Percentiles rank a stretch among this genome's conserved stretches.
Evolutionary conservation across 371 early-diverging fungal genomes (phyloP).

Genomic region (Sporodiniella umbellata): DNA sequence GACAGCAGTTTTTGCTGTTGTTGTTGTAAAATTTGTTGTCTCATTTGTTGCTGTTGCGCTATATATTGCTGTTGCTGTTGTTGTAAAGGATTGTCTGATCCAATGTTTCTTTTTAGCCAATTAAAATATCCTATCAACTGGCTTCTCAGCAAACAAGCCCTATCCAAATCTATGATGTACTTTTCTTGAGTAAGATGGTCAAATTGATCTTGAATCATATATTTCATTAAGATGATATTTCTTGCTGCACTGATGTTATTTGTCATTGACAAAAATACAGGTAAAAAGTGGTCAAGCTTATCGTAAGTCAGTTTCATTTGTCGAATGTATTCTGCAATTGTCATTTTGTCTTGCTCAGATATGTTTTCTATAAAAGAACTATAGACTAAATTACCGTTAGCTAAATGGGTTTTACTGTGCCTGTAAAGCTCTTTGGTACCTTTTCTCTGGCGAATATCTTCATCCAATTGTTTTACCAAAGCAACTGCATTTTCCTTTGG

Average conservation of each 20-base stretch:
- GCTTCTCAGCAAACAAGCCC: conserved; percentile 43
- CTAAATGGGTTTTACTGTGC: background rate
- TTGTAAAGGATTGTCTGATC: background rate
- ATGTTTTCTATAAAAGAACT: conserved; percentile 29
- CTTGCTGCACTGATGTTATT: conserved; percentile 39
- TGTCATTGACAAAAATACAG: conserved; percentile 44
- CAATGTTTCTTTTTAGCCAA: conserved; percentile 39
- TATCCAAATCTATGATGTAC: conserved; percentile 44
- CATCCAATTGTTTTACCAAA: conserved; percentile 45
- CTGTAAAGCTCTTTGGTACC: conserved; percentile 19
- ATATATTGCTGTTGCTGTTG: conserved; percentile 13
- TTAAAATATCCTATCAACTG: conserved; percentile 50
- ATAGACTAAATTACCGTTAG: conserved; percentile 18
- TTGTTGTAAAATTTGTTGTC: conserved; percentile 8
- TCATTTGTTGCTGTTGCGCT: conserved; percentile 5
- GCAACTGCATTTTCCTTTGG: conserved; percentile 22
- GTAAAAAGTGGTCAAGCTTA: conserved; percentile 38
- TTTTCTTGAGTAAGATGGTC: conserved; percentile 40
- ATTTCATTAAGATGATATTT: conserved; percentile 56
- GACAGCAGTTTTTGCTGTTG: background rate
- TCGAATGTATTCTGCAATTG: conserved; percentile 36
- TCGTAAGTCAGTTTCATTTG: conserved; percentile 41
- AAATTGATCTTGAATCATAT: conserved; percentile 60
- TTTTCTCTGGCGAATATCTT: conserved; percentile 36
- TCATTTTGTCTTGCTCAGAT: conserved; percentile 42